phyloP scores from a whole-genome alignment of 495 filamentous ascomycete species.

The Baudoinia panamericana region DNA sequence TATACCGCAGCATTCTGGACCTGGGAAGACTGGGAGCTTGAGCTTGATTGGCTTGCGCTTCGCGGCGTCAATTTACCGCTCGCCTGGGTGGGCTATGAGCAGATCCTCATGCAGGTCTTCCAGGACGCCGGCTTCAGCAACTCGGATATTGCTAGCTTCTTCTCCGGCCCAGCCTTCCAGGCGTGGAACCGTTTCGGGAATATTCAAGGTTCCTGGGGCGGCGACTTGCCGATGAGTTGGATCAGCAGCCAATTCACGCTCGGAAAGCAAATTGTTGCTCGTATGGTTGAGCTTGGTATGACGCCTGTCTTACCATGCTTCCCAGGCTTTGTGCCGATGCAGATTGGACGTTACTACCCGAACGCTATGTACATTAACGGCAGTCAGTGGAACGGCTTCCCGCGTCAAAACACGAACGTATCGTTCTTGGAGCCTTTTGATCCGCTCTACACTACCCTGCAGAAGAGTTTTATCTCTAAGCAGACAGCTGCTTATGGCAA shows the following conservation, averaged over 20 bases:
- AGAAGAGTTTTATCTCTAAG: constrained; percentile 37
- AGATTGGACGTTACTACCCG: constrained; percentile 32
- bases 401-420: constrained; percentile 33
- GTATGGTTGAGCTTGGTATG: constrained; percentile 44
- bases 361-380: constrained; percentile 36
- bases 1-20: constrained; percentile 43
- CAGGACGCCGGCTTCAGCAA: constrained; percentile 36
- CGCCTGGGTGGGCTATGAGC: constrained; percentile 42
- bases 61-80: constrained; percentile 40
- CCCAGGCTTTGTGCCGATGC: constrained; percentile 36
- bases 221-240: constrained; percentile 34
- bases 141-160: constrained; percentile 33
- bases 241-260: constrained; percentile 36
- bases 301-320: constrained; percentile 30
- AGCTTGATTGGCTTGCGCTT: constrained; percentile 44
- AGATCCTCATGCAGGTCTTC: constrained; percentile 39
- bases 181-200: constrained; percentile 47
- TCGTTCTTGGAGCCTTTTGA: constrained; percentile 41
- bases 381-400: constrained; percentile 36
- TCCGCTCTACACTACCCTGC: constrained; percentile 34
- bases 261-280: constrained; percentile 36
- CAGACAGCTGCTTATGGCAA: constrained; percentile 38
- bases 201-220: constrained; percentile 36
- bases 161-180: constrained; percentile 41
- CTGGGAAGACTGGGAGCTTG: constrained; percentile 42